Evolutionary conservation across 2,329 filamentous ascomycete species (phyloP), one percentile per base, ranked within the genome.

Genomic region (Colletotrichum caudatum): DNA sequence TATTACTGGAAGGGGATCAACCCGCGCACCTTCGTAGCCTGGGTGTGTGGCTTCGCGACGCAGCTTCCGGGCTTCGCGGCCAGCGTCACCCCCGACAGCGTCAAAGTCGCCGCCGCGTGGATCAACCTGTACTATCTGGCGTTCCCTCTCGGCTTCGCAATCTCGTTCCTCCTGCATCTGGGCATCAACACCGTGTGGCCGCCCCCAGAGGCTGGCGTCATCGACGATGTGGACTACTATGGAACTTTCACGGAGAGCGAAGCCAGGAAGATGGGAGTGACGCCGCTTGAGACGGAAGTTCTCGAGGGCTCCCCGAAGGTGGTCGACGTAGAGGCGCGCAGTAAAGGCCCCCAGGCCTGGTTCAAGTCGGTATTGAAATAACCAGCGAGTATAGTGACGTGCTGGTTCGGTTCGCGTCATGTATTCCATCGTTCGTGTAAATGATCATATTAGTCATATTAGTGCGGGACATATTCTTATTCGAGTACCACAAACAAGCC

Each of bases 1-100:
- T 86, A 85, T 72, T 86, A 80, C 69, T 82, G 75, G 73, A 79
- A 81, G 9, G 84, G 83, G 1, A 23, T 64, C 68, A 82, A 83
- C 71, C 80, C 76, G 74, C 77, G 81, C 23, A 80, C 78, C 2
- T 78, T 79, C 26, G 64, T 75, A 0, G 75, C 78, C 0, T 85
- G 84, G 84, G 74, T 82, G 1, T 82, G 80, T 64, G 84, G 83
- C 3, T 84, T 82, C 37, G 66, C 70, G 35, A 71, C 70, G 0
- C 70, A 72, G 26, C 3, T 72, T 9, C 70, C 70, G 5, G 70
- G 70, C 1, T 72, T 72, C 26, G 66, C 61, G 14, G 67, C 66
- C 11, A 71, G 67, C 46, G 70, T 71, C n/a, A 71, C 70, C 0
- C 70, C 70, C 0, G 12, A 62, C n/a, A 71, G 70, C 8, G 57